phyloP scores from a whole-genome alignment of 768 basidiomycete species.

The Arthromyces matolae region DNA sequence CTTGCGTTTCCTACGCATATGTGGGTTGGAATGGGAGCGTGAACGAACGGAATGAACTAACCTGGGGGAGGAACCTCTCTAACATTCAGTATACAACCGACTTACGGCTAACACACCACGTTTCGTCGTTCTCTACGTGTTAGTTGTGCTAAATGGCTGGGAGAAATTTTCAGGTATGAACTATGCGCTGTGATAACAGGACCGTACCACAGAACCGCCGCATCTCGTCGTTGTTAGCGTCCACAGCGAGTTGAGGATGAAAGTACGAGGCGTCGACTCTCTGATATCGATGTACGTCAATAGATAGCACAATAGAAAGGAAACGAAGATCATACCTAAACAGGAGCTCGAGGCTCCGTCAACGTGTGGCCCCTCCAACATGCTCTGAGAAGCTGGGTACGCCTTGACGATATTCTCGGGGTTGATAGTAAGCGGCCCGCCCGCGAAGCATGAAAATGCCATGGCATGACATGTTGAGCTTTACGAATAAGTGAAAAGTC shows the following conservation, averaged over 20 bases:
- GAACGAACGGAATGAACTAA: constrained; percentile 18
- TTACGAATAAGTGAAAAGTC: neutral
- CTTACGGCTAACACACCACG: constrained; percentile 65
- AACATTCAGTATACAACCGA: constrained; percentile 79
- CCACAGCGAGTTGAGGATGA: constrained; percentile 82
- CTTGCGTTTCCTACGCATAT: constrained; percentile 21
- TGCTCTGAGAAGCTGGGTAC: constrained; percentile 66
- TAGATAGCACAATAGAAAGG: neutral
- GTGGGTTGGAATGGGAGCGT: neutral
- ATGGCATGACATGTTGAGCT: constrained; percentile 59
- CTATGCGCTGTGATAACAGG: neutral
- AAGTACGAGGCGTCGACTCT: constrained; percentile 73
- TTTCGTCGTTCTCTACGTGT: constrained; percentile 87
- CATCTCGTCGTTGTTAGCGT: constrained; percentile 61
- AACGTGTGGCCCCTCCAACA: constrained; percentile 74
- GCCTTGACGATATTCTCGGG: constrained; percentile 79
- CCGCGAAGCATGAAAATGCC: constrained; percentile 62
- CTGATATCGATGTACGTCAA: constrained; percentile 34
- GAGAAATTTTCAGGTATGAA: neutral
- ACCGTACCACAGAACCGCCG: constrained; percentile 67
- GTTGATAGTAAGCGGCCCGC: constrained; percentile 74
- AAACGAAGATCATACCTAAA: constrained; percentile 61
- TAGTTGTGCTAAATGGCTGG: constrained; percentile 75
- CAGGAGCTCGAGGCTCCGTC: constrained; percentile 72
- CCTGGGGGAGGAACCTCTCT: constrained; percentile 82